Evolutionary conservation across 768 basidiomycete species (phyloP).

Genomic region (Mycena indigotica): DNA sequence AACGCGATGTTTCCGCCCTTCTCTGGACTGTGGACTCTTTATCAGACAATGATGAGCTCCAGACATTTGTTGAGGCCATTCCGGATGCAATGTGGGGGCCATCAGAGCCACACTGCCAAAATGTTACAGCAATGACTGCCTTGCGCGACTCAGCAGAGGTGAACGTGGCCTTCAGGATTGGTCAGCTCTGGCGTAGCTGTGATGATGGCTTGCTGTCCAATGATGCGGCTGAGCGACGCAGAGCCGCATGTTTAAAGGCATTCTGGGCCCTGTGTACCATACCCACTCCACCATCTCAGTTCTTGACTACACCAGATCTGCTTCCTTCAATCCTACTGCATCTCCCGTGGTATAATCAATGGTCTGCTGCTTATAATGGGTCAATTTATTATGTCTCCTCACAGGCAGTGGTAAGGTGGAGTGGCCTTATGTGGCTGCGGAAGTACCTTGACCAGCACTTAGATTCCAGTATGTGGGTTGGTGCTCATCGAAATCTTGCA

Average conservation of each 20-base stretch:
- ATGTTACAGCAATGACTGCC: not conserved
- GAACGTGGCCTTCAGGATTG: not conserved
- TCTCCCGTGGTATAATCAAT: no score
- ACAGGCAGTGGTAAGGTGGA: no score
- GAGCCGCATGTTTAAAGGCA: not conserved
- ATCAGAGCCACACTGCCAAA: not conserved
- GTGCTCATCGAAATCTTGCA: no score
- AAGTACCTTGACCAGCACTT: no score
- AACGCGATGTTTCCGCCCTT: conserved; percentile 3
- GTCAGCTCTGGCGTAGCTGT: not conserved
- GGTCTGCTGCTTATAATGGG: no score
- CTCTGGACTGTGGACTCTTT: conserved; percentile 5
- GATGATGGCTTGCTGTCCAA: not conserved
- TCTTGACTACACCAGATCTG: not conserved
- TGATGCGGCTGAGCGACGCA: not conserved
- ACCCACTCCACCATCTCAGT: not conserved
- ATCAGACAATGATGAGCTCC: not conserved
- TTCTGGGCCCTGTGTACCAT: not conserved
- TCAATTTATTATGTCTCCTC: no score
- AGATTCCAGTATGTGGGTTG: no score
- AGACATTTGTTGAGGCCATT: conserved; percentile 3
- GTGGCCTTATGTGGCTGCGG: no score
- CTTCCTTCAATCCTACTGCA: no score
- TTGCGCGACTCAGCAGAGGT: not conserved
- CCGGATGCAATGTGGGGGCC: not conserved